Evolutionary conservation across 305 asterid genomes (phyloP), one percentile per base, ranked within the genome.

Genomic region (Solanum aculeatissimum): DNA sequence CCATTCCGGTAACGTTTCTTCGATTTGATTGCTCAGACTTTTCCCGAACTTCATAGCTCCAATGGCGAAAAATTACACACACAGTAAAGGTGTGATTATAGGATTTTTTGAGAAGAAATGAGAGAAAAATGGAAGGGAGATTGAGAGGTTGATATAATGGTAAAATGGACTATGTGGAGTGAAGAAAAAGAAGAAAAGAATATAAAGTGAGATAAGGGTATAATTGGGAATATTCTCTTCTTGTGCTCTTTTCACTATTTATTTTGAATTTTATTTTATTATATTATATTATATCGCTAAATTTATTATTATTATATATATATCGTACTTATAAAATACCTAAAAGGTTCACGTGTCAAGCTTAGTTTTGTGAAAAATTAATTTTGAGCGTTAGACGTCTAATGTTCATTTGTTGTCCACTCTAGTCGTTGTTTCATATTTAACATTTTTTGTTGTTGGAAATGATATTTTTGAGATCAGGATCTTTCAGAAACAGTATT

Each of bases 1-100:
- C 99, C 99, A 96, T 87, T 94, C 98, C 18, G 99, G 99, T 80
- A 94, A 88, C 63, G 98, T 96, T 87, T 93, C 97, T 88, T 96
- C 99, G 53, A 94, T 96, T 92, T 96, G 99, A 77, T 90, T 92
- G 87, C 94, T 96, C 88, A 96, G 80, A 81, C 97, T 94, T 91
- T 96, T 96, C 6, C 99, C 99, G 62, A 96, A 96, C 85, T 96
- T 96, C 99, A 96, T 90, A 14, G 2, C 23, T 14, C 9, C n/a
- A 8, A 57, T 1, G 9, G 45, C 7, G 65, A 42, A 38, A 29
- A 74, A 45, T 25, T 47, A 3, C 5, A 55, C 32, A 1, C 6
- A 14, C 21, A 9, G 13, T 14, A 16, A 42, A 71, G 69, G 66
- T 7, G 32, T 65, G 6, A 15, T 7, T 5, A 35, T 70, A 23